Conservation (phyloP, 768 basidiomycete genomes). For the Tylopilus subfusipes region DNA sequence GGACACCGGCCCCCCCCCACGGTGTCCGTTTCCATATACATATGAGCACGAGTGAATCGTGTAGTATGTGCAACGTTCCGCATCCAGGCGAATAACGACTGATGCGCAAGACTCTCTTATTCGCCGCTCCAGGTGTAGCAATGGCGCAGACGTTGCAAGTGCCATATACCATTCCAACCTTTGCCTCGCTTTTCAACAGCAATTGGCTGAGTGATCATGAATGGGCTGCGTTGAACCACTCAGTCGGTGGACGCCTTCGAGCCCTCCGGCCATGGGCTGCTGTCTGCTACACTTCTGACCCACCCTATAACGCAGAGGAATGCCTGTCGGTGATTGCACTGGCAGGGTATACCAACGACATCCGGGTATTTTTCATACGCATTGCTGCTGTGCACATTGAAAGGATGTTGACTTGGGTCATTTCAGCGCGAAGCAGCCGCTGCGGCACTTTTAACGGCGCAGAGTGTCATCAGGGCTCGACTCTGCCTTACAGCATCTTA, state of each 20-base stretch:
- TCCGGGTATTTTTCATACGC: too few species aligned
- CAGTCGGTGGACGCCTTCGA: conserved; percentile 16
- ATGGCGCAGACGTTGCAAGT: neutral
- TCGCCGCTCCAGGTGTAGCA: neutral
- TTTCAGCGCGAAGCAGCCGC: conserved; percentile 18
- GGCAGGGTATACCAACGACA: conserved; percentile 15
- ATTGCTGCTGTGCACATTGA: too few species aligned
- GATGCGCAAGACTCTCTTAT: neutral
- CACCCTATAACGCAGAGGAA: conserved; percentile 9
- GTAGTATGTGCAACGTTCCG: too few species aligned
- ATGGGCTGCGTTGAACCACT: conserved; percentile 13
- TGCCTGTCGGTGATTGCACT: conserved; percentile 13
- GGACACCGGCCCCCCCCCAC: too few species aligned
- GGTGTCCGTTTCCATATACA: too few species aligned
- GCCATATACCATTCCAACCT: conserved; percentile 7
- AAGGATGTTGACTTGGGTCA: conserved; percentile 2
- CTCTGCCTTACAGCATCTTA: conserved; percentile 15
- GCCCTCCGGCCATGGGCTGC: conserved; percentile 22
- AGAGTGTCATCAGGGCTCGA: conserved; percentile 19
- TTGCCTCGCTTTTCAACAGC: conserved; percentile 3
- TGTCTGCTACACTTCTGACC: too few species aligned
- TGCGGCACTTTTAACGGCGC: conserved; percentile 11
- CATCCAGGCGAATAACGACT: too few species aligned
- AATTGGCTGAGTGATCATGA: conserved; percentile 7
- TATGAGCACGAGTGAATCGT: too few species aligned